Evolutionary conservation across 768 basidiomycete species (phyloP).

Genomic region (Pholiota conissans): DNA sequence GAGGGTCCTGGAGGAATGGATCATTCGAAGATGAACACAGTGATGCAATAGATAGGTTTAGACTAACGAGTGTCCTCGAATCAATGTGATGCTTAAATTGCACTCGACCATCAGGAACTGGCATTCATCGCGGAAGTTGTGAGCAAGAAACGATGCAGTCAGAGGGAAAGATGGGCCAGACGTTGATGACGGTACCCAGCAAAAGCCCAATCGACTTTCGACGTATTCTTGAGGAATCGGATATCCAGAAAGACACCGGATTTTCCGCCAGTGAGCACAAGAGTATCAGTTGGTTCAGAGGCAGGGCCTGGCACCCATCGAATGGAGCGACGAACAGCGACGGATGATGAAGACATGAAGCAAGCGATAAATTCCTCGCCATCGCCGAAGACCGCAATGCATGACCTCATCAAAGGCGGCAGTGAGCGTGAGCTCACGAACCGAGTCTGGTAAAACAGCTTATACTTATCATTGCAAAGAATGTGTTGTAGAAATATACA

Average conservation of each 20-base stretch:
- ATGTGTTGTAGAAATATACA: too few species aligned
- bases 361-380: too few species aligned
- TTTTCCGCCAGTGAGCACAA: constrained; percentile 31
- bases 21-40: background rate
- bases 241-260: constrained; percentile 35
- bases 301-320: constrained; percentile 33
- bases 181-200: constrained; percentile 31
- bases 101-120: constrained; percentile 9
- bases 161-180: background rate
- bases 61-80: constrained; percentile 11
- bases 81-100: constrained; percentile 14
- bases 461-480: too few species aligned
- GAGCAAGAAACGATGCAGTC: background rate
- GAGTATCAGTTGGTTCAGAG: constrained; percentile 34
- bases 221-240: constrained; percentile 29
- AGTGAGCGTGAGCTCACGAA: too few species aligned
- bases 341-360: background rate
- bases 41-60: background rate
- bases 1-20: background rate
- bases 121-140: background rate
- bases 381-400: too few species aligned
- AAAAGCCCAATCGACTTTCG: constrained; percentile 37
- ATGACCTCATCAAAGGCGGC: too few species aligned
- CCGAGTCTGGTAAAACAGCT: too few species aligned
- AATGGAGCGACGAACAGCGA: constrained; percentile 23